Base-by-base conservation (phyloP, 2,329 filamentous ascomycete species). In the Colletotrichum sp. region DNA sequence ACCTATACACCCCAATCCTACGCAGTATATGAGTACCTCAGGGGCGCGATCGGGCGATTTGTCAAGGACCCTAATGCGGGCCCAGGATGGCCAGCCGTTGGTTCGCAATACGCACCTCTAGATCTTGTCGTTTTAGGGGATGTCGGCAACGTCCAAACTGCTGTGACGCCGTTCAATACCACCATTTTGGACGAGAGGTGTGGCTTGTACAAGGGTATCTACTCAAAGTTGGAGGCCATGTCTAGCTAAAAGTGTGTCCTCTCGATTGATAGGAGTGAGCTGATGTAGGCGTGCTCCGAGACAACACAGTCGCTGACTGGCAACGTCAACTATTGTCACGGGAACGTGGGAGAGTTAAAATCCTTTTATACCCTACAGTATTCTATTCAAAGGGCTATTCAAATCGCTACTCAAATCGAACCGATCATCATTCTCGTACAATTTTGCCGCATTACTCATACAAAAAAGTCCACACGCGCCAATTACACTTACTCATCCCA, bases 51-150 rank as follows among this genome's bases (percentile, higher is more conserved):
- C 15, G 81, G 78, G 6, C 60, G 55, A 9, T 82, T 83, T 36
- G 77, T 79, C 4, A 78, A 79, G 48, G 79, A 79, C 52, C 80
- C 80, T 1, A 15, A n/a, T 15, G 77, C 34, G 3, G 80, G 82
- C 0, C 79, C 79, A 4, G 79, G 81, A 1, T 84, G 81, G 81
- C 75, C 77, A 18, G 76, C 59, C 3, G 78, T 82, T 5, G 79
- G 79, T 1, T 80, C 80, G 15, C 18, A 61, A 59, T 80, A 74
- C 39, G 55, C 52, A n/a, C 78, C 79, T 7, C 76, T 76, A 12
- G 80, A 82, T 55, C 66, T 79, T 16, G 79, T 72, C 8, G 69
- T 72, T 16, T 61, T 82, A 28, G 81, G 81, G 6, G 79, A 80
- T 43, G 30, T 78, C 24, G 71, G 32, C 1, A 30, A 77, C 13